phyloP scores from a whole-genome alignment of 768 basidiomycete species.

The Trametes coccinea region DNA sequence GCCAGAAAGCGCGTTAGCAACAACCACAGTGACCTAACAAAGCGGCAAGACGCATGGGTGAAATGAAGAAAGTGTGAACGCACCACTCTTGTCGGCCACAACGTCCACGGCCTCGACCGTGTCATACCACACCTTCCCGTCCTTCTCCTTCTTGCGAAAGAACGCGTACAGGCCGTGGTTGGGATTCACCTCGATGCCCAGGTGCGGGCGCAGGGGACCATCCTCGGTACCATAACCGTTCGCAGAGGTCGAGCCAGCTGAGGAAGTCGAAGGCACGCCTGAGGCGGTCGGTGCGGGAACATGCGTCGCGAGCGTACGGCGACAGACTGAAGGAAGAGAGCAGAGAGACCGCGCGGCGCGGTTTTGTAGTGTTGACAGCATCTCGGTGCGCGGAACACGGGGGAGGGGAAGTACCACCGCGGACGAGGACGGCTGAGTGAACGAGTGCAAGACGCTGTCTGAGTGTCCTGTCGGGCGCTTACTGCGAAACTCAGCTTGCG shows the following conservation, averaged over 20 bases:
- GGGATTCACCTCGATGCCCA: conserved; percentile 46
- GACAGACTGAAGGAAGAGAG: background rate
- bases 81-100: conserved; percentile 38
- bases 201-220: conserved; percentile 43
- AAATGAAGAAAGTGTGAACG: conserved; percentile 13
- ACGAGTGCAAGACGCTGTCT: background rate
- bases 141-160: conserved; percentile 59
- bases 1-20: background rate
- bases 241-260: background rate
- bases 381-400: background rate
- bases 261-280: background rate
- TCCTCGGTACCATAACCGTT: conserved; percentile 14
- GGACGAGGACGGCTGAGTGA: background rate
- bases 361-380: conserved; percentile 2
- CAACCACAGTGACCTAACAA: background rate
- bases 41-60: background rate
- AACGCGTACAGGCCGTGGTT: conserved; percentile 80
- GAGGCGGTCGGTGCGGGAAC: conserved; percentile 5
- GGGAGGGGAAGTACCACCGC: background rate
- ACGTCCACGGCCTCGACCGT: conserved; percentile 39
- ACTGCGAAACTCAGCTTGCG: background rate
- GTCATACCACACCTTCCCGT: conserved; percentile 57
- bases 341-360: conserved; percentile 6
- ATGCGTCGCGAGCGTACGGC: conserved; percentile 18
- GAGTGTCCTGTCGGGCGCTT: background rate